Base-by-base conservation (phyloP, 2,329 filamentous ascomycete species). In the Parastagonospora nodorum region DNA sequence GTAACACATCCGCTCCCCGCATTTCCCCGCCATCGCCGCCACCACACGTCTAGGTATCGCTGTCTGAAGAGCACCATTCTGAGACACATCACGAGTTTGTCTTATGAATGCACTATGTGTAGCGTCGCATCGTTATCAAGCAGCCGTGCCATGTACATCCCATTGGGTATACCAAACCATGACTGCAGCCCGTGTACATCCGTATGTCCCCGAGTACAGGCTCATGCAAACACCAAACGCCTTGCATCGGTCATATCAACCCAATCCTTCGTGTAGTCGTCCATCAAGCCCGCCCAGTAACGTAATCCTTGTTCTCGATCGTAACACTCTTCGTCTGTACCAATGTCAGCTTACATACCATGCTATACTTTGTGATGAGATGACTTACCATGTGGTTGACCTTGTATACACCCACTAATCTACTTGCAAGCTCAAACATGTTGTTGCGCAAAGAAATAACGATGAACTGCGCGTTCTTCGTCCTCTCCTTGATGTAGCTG, bases 381-480 rank as follows among this genome's bases (percentile, higher is more conserved):
- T 10, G 29, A 64, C 79, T 68, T 68, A 82, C 80, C 86, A 97
- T 99, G 75, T 99, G 93, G 76, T 96, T 97, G 73, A 99, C 94
- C 81, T 99, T 99, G 81, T 99, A 99, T 48, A 99, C 94, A 62
- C 95, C 95, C 11, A 99, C 92, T 52, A 99, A 83, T 48, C 95
- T 85, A 50, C 91, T 86, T n/a, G 95, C 93, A 57, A 99, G 85
- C 80, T 99, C 94, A 75, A 99, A 99, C 94, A 99, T 99, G 80
- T 99, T 99, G 77, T 99, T 99, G 67, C 94, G 84, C 67, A 99
- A 81, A 12, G 92, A 97, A 70, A 99, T 99, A 69, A 99, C 94
- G 64, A 99, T 94, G 74, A 99, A 99, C 72, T 99, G 94, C 1
- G 94, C 95, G 76, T 99, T 99, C 82, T 97, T 97, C 53, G 94